Base-by-base conservation (phyloP, 441 rosid genomes). In the Jatropha podagrica region DNA sequence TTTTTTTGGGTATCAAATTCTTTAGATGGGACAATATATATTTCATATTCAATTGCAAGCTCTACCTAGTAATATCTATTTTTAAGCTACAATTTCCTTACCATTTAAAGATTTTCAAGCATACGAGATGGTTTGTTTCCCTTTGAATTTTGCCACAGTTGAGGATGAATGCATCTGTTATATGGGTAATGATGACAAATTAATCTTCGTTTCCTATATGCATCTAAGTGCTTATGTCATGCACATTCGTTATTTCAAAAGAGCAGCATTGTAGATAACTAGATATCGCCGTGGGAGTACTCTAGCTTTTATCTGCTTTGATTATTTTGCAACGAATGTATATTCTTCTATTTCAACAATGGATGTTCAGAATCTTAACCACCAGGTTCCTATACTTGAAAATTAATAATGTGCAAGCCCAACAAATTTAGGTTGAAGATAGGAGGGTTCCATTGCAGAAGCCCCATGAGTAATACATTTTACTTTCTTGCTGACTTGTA, bases 391-490 rank as follows among this genome's bases (percentile, higher is more conserved):
- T 54, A 7, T 68, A 49, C 40, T 38, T 44, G 40, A 75, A n/a
- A 37, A 13, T 44, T 26, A 77, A n/a, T 54, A 23, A 10, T 14
- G 65, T 42, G 23, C n/a, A 52, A 27, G 11, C 49, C 66, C 60
- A 60, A 48, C 4, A 71, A 7, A 42, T 58, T 60, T 32, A 61
- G 44, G 18, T 73, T 70, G 42, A 5, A 61, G 60, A 52, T 60
- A 37, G 27, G 40, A 63, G 41, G 58, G 65, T 72, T 74, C 37
- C 73, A 23, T 63, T 60, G 12, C 75, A 32, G 51, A 76, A 65
- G 69, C 26, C 20, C 58, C 56, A 32, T 27, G 14, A 3, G 26
- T 46, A 12, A 20, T 70, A 49, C n/a, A 55, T 61, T 68, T 26
- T 23, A 48, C 20, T 71, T 52, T 13, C 41, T 37, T 40, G 44